Base-by-base conservation (phyloP, 1,284 basidiomycete species). In the Pholiota adiposa region DNA sequence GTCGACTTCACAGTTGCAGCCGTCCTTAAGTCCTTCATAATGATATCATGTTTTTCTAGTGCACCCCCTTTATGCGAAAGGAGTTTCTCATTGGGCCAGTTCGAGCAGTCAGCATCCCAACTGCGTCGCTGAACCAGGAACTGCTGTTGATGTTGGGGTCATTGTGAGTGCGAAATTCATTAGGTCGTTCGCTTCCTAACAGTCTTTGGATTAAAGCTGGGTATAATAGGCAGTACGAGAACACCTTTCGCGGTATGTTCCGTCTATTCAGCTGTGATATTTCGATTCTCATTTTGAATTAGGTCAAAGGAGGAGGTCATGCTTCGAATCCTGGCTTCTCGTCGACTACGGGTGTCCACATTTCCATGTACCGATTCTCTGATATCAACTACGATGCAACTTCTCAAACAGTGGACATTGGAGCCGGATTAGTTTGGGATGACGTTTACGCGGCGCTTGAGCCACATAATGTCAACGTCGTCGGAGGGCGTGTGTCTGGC, bases 261-360 rank as follows among this genome's bases (percentile, higher is more conserved):
- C n/a, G n/a, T n/a, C n/a, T n/a, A n/a, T n/a, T n/a, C n/a, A n/a
- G n/a, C n/a, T 2, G 14, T 36, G 5, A 31, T 31, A 31, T 31
- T 11, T 31, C 29, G 29, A n/a, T n/a, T n/a, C n/a, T n/a, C n/a
- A n/a, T n/a, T n/a, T n/a, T n/a, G 14, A 11, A 19, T 4, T n/a
- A 63, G 83, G 79, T 88, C 36, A 84, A 83, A 67, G 79, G 83
- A 8, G 81, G 79, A 1, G 86, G 86, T 0, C 84, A 86, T 63
- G 65, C 80, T 0, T 63, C 73, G 4, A 85, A 85, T 61, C 78
- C 75, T 0, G 79, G 78, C 0, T 84, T 84, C 61, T 79, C 83
- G 1, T 85, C 83, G 0, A 86, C 86, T 1, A 65, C 68, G 0
- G 86, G 85, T 4, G 78, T 88, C 2, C 83, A 83, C 0, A 83